Evolutionary conservation across 441 rosid genomes (phyloP).

Genomic region (Euphorbia neoarborescens): DNA sequence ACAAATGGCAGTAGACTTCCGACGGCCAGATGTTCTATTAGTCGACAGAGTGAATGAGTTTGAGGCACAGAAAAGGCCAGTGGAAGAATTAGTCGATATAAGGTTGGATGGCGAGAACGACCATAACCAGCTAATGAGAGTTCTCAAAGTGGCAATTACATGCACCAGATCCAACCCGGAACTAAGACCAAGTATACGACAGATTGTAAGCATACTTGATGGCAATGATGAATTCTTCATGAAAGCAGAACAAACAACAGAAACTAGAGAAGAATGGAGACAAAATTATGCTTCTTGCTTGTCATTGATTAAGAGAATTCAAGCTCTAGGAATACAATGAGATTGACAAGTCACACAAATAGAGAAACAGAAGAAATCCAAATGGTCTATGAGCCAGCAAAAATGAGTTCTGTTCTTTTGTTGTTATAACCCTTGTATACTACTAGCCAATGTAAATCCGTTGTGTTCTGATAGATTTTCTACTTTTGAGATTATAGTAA

Average conservation of each 20-base stretch:
- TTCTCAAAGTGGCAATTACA: conserved; percentile 55
- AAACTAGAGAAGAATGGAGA: conserved; percentile 58
- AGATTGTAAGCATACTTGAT: conserved; percentile 74
- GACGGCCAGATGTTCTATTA: conserved; percentile 61
- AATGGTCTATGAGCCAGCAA: conserved; percentile 2
- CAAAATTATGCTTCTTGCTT: conserved; percentile 48
- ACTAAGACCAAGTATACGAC: conserved; percentile 68
- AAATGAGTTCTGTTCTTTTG: conserved; percentile 9
- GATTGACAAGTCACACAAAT: conserved; percentile 11
- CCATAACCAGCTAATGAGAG: conserved; percentile 41
- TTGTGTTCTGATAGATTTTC: conserved; percentile 18
- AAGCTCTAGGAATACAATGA: conserved; percentile 77
- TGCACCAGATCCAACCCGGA: conserved; percentile 71
- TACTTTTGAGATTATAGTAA: conserved; percentile 9
- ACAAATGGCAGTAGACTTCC: conserved; percentile 73
- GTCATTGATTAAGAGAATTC: conserved; percentile 61
- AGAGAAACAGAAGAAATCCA: neutral
- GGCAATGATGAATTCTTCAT: conserved; percentile 48
- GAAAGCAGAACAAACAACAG: conserved; percentile 33
- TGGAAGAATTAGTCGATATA: conserved; percentile 53
- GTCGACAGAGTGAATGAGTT: conserved; percentile 46
- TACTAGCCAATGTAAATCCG: conserved; percentile 19
- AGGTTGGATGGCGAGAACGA: conserved; percentile 44
- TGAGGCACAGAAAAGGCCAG: conserved; percentile 37
- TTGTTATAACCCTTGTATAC: conserved; percentile 16